These are phyloP conservation scores for Strobilomyces echinocephalus DNA, from an alignment of 768 basidiomycete species.

Conservation along the genomic window DNA sequence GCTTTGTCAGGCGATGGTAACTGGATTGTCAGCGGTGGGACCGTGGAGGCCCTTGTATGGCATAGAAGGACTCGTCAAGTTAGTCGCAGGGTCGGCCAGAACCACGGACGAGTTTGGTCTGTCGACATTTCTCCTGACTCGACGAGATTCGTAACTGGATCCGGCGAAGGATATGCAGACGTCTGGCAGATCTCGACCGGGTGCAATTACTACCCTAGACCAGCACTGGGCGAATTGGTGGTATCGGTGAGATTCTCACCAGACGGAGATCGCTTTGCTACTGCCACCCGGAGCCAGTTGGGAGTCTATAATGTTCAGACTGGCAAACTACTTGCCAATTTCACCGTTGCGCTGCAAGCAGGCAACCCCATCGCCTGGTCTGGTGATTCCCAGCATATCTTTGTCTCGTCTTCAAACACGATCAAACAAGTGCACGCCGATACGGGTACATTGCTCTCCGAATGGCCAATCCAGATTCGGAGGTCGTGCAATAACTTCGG, in stretches of 20 bases:
- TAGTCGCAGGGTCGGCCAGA: not conserved
- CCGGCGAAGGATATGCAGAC: not conserved
- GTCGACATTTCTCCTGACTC: not conserved
- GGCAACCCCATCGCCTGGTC: not conserved
- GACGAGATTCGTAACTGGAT: not conserved
- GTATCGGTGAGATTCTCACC: not conserved
- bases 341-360: not conserved
- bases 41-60: not conserved
- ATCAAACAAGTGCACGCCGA: not conserved
- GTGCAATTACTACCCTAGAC: not conserved
- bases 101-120: not conserved
- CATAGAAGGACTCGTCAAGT: not conserved
- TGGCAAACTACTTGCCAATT: no score
- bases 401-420: not conserved
- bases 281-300: not conserved
- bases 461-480: not conserved
- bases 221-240: not conserved
- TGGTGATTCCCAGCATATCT: not conserved
- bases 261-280: not conserved
- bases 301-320: no score
- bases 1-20: not conserved
- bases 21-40: not conserved
- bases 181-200: not conserved
- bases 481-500: not conserved
- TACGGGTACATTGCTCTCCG: not conserved